Base-by-base conservation (phyloP, 192 early-diverging fungal genomes). In the Coemansia sp. region DNA sequence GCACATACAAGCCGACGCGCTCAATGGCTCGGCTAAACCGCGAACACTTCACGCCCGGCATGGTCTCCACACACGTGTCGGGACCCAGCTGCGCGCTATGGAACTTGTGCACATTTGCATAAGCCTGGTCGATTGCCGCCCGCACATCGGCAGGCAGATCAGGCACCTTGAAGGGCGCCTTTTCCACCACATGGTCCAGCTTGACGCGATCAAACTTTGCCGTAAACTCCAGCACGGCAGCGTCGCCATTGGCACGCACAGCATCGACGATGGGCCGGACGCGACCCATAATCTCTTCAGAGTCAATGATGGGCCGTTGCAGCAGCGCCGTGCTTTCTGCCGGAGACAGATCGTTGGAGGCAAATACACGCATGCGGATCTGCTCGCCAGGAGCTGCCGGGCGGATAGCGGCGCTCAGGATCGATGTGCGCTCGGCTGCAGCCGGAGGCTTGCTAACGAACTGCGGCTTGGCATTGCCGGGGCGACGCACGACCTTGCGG, bases 1-100 rank as follows among this genome's bases (percentile, higher is more conserved):
- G 97, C 15, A 99, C 93, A 63, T 99, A 99, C 40, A 99, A 75
- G 6, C 97, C 97, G 61, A 99, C 96, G 15, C 85, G 78, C 70
- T 98, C 93, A 66, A 99, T 99, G 8, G 97, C 91, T 15, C 95
- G 83, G 43, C 84, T 84, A 79, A 95, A 95, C 31, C 97, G 85
- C 42, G 88, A 84, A 79, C 97, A 99, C n/a, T 78, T 76, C 17
- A 99, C 91, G 31, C 97, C 97, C 11, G 94, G 93, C 93, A 96
- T 97, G 5, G 97, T 99, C 72, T 98, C 94, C 8, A 99, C 94
- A 14, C 81, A 72, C 39, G 81, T 82, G 23, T 80, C 75, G 31
- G 76, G 79, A 14, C 69, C 80, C 54, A 96, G 74, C 71, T 99
- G 97, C 11, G 97, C 94, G 11, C 82, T 81, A 66, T 99, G 97